Evolutionary conservation across 495 filamentous ascomycete species (phyloP).

Genomic region (Aspergillus sclerotiicarbonarius): DNA sequence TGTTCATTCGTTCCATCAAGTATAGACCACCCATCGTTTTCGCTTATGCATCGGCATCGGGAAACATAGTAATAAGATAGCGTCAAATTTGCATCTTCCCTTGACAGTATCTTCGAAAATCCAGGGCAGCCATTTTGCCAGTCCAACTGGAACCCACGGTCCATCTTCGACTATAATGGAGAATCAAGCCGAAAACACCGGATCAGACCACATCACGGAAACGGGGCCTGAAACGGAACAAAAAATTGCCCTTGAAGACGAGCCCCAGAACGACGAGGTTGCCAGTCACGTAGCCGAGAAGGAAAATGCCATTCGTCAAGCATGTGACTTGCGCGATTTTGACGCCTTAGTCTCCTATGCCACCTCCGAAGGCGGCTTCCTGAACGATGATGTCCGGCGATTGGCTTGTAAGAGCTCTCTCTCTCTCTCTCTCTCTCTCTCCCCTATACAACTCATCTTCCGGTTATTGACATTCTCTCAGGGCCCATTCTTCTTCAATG

Average conservation of each 20-base stretch:
- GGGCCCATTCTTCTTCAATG: constrained; percentile 81
- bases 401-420: constrained; percentile 79
- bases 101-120: background rate
- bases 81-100: background rate
- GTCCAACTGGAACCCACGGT: background rate
- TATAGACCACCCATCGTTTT: background rate
- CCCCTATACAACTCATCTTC: constrained; percentile 1
- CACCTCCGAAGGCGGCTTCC: constrained; percentile 68
- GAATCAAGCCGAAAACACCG: background rate
- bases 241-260: background rate
- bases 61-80: background rate
- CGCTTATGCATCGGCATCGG: background rate
- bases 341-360: constrained; percentile 63
- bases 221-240: background rate
- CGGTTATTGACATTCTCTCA: constrained; percentile 30
- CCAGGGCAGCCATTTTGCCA: background rate
- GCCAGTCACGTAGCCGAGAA: constrained; percentile 24
- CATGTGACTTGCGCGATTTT: constrained; percentile 65
- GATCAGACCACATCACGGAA: background rate
- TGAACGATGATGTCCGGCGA: constrained; percentile 76
- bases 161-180: background rate
- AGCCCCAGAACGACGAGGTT: constrained; percentile 6
- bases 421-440: too few species aligned
- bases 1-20: background rate
- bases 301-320: constrained; percentile 55